Conservation (phyloP, 352 stramenopile species). For the Blastocystis sp. region DNA sequence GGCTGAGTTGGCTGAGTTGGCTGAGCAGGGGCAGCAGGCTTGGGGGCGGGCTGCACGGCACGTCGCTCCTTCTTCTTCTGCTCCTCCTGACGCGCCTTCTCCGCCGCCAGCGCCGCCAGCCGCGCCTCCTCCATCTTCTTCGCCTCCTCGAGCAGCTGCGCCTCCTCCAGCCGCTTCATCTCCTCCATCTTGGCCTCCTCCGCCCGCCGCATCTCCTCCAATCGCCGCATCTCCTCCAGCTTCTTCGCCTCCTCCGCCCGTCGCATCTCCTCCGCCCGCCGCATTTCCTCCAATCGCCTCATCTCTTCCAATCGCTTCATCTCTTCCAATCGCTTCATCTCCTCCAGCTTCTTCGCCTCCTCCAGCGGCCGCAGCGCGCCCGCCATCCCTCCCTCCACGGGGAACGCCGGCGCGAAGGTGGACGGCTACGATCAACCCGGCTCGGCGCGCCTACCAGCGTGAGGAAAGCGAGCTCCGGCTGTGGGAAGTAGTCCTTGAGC, state of each 20-base stretch:
- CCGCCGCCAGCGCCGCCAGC: neutral
- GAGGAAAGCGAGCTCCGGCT: conserved; percentile 22
- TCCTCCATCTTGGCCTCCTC: neutral
- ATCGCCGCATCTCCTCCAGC: neutral
- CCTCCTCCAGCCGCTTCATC: neutral
- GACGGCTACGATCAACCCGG: neutral
- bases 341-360: neutral
- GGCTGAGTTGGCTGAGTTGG: no score
- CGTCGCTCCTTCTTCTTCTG: neutral
- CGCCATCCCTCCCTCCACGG: neutral
- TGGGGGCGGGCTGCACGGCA: neutral
- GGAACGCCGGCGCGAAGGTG: neutral
- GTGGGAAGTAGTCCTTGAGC: conserved; percentile 30
- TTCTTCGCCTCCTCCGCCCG: neutral
- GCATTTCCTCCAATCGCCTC: neutral
- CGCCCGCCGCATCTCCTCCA: neutral
- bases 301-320: neutral
- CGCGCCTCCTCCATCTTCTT: neutral
- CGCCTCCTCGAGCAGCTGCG: neutral
- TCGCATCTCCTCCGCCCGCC: neutral
- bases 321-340: neutral
- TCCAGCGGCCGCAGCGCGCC: neutral
- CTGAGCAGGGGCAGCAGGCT: no score
- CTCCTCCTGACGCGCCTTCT: neutral
- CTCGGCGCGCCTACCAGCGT: neutral